phyloP scores from a whole-genome alignment of 2,329 filamentous ascomycete species.

The Orbilia quercus region DNA sequence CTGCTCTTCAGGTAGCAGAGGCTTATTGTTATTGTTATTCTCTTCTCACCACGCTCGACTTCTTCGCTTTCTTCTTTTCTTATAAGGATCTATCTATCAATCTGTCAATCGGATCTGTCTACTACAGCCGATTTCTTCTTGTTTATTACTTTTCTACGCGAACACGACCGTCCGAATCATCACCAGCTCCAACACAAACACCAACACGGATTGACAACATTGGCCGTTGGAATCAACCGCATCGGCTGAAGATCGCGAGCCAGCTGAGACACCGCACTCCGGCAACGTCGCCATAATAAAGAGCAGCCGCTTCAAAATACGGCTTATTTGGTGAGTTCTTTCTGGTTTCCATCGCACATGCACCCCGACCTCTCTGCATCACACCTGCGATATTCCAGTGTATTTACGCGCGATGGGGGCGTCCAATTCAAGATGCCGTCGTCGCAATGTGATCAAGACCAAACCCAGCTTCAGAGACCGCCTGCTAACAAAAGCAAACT shows the following conservation, averaged over 20 bases:
- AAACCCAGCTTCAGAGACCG: slow-evolving; percentile 6
- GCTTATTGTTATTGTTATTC: slow-evolving; percentile 3
- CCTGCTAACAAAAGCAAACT: slow-evolving; percentile 18
- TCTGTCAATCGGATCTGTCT: background rate
- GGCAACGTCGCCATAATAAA: too few species aligned
- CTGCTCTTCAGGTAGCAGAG: slow-evolving; percentile 30
- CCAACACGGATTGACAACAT: background rate
- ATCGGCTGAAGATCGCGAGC: slow-evolving; percentile 32
- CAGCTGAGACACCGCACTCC: background rate
- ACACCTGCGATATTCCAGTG: too few species aligned
- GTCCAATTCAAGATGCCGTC: background rate
- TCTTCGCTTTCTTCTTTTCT: slow-evolving; percentile 1
- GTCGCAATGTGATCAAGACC: background rate
- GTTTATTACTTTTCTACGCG: slow-evolving; percentile 7
- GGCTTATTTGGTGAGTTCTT: slow-evolving; percentile 10
- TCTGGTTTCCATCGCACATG: background rate
- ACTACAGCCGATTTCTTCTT: background rate
- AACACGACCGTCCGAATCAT: background rate
- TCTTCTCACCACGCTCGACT: background rate
- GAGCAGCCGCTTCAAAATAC: too few species aligned
- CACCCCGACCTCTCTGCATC: slow-evolving; percentile 7
- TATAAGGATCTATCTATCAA: background rate
- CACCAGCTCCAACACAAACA: background rate
- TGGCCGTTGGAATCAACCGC: slow-evolving; percentile 14
- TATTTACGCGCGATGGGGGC: slow-evolving; percentile 8